These are phyloP conservation scores for Beauveria brongniartii DNA, from an alignment of 2,329 filamentous ascomycete genomes.

Conservation along the genomic window DNA sequence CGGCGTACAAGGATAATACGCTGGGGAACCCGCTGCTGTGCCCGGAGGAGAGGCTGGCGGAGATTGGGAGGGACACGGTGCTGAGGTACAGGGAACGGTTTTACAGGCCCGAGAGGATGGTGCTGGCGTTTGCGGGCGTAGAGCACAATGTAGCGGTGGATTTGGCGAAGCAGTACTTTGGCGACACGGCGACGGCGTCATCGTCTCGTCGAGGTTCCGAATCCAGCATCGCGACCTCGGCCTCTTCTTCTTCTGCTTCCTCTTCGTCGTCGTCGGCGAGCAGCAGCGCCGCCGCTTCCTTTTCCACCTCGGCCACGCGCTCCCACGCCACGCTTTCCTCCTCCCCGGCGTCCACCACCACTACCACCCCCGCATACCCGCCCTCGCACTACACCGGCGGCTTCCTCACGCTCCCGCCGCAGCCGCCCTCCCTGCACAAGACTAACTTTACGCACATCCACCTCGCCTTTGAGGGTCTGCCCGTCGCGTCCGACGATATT, in stretches of 20 bases:
- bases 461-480: slow-evolving; percentile 89
- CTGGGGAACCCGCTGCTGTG: slow-evolving; percentile 89
- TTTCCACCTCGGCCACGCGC: slow-evolving; percentile 65
- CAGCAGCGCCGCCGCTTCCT: slow-evolving; percentile 72
- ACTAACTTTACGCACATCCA: slow-evolving; percentile 87
- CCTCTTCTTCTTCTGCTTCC: slow-evolving; percentile 27
- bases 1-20: slow-evolving; percentile 93
- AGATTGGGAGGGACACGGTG: slow-evolving; percentile 68
- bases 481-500: slow-evolving; percentile 84
- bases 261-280: slow-evolving; percentile 38
- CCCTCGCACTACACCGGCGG: slow-evolving; percentile 87
- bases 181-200: slow-evolving; percentile 63
- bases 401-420: slow-evolving; percentile 75
- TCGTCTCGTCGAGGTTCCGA: slow-evolving; percentile 48
- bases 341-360: slow-evolving; percentile 34
- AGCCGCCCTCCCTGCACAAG: slow-evolving; percentile 69
- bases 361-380: slow-evolving; percentile 33
- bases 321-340: slow-evolving; percentile 50
- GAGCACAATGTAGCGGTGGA: slow-evolving; percentile 71
- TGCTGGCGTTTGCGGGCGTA: slow-evolving; percentile 91
- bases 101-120: slow-evolving; percentile 83
- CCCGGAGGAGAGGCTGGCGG: slow-evolving; percentile 68
- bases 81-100: slow-evolving; percentile 74
- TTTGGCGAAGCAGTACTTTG: slow-evolving; percentile 79
- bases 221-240: slow-evolving; percentile 33